Evolutionary conservation across 2,329 filamentous ascomycete genomes (phyloP).

Genomic region (Microsporum canis): DNA sequence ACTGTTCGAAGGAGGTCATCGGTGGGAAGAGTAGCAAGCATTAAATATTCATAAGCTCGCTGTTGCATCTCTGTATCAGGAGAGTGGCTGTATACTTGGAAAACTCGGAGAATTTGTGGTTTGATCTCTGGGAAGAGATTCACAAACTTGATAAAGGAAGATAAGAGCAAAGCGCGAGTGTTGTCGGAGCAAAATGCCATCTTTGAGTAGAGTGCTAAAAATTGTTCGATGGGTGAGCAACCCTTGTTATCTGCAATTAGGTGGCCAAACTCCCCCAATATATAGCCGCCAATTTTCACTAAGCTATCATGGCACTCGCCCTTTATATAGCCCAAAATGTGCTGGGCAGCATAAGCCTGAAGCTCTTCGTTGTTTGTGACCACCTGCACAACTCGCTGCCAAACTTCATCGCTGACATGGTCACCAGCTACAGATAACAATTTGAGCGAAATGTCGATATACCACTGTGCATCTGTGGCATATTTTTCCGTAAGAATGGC

Average conservation of each 20-base stretch:
- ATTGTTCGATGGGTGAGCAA: slow-evolving; percentile 95
- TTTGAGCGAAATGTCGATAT: slow-evolving; percentile 91
- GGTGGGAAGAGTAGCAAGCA: slow-evolving; percentile 70
- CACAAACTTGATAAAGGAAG: slow-evolving; percentile 93
- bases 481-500: slow-evolving; percentile 98
- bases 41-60: slow-evolving; percentile 87
- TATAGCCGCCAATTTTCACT: slow-evolving; percentile 94
- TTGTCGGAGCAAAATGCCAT: slow-evolving; percentile 77
- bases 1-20: slow-evolving; percentile 88
- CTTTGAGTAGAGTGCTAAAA: slow-evolving; percentile 82
- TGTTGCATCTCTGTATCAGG: slow-evolving; percentile 93
- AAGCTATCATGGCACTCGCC: slow-evolving; percentile 91
- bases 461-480: slow-evolving; percentile 97
- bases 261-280: slow-evolving; percentile 94
- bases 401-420: slow-evolving; percentile 97
- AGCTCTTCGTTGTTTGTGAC: slow-evolving; percentile 98
- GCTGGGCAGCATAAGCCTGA: slow-evolving; percentile 90
- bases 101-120: slow-evolving; percentile 80
- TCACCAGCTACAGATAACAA: slow-evolving; percentile 95
- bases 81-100: slow-evolving; percentile 85
- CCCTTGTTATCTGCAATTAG: slow-evolving; percentile 83
- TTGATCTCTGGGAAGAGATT: slow-evolving; percentile 99
- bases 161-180: slow-evolving; percentile 86
- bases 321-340: slow-evolving; percentile 84
- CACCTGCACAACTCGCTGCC: slow-evolving; percentile 97